Base-by-base conservation (phyloP, 1,284 basidiomycete species). In the Cerioporus squamosus region DNA sequence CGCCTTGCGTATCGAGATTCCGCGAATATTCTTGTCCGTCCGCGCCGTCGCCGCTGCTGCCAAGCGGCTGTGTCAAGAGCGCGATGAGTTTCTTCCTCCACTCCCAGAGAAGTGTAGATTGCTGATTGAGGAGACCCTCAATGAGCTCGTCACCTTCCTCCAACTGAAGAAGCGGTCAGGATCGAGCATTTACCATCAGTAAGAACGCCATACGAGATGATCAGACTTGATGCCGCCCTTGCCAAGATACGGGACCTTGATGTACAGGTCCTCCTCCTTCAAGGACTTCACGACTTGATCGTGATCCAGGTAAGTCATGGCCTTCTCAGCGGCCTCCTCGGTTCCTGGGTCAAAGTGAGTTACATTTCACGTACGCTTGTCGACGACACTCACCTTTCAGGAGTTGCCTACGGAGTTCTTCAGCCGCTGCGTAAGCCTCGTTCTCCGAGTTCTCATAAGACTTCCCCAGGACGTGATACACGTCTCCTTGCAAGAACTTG, bases 1-100 rank as follows among this genome's bases (percentile, higher is more conserved):
- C 87, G 15, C 87, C 86, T 72, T 93, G 90, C 15, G 84, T 85
- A 39, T 92, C 88, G n/a, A 93, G 73, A 1, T 84, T 86, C 3
- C 88, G 83, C 45, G 85, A 79, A 63, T 92, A 93, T 69, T 92
- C 90, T 60, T 90, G 80, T 3, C 90, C 91, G 62, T 91, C 89
- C 0, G 82, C 86, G 43, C 82, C 79, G 33, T 83, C 78, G 1
- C 74, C 78, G 0, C 73, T 72, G 14, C 78, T 69, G 12, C 77
- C 79, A n/a, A 92, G 71, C n/a, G 77, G 81, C 53, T 82, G 79
- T 0, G 84, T 87, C 2, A 93, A 79, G 1, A 91, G 73, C 1
- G 73, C 71, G 45, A 84, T 76, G 24, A 91, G 80, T 45, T 77
- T 80, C 22, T 71, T 70, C 44, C 90, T 77, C 90, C 90, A 93